Percentiles rank a stretch among this genome's conserved stretches.
These are phyloP conservation scores for Vicia villosa DNA, from an alignment of 306 rosid species.

Conservation along the genomic window DNA sequence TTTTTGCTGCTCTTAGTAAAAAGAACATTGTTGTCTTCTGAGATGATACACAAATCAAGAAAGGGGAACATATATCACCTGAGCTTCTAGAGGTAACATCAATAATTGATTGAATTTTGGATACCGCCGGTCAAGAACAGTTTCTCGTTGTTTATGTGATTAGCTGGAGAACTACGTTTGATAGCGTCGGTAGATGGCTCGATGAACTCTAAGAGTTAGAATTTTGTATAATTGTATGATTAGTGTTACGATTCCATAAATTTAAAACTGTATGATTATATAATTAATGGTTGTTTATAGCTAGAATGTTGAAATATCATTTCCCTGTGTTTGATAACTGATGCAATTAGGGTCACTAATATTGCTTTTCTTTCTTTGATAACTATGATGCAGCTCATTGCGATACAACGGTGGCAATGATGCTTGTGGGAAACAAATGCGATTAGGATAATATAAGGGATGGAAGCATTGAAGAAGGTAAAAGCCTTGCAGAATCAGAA, in stretches of 20 bases:
- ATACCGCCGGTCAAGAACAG: too few species aligned
- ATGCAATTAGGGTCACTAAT: too few species aligned
- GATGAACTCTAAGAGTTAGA: conserved; percentile 59
- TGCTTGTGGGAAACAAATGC: conserved; percentile 91
- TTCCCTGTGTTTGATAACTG: too few species aligned
- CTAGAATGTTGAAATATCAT: not conserved
- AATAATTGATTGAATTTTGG: too few species aligned
- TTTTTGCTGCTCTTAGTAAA: too few species aligned
- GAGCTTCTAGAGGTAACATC: too few species aligned
- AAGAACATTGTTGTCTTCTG: too few species aligned
- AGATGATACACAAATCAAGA: too few species aligned
- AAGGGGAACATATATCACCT: too few species aligned
- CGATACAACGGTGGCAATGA: conserved; percentile 83
- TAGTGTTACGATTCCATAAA: not conserved
- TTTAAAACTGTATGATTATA: not conserved
- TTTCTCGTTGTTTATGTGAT: conserved; percentile 84
- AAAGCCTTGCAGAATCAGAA: conserved; percentile 83
- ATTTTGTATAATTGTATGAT: too few species aligned
- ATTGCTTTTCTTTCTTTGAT: not conserved
- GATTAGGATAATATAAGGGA: conserved; percentile 82
- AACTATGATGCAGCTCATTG: conserved; percentile 78
- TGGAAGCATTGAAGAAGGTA: conserved; percentile 87
- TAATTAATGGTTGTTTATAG: not conserved
- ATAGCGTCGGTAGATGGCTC: conserved; percentile 87
- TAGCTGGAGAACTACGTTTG: conserved; percentile 80